These are phyloP conservation scores for Chalaropsis thielavioides DNA, from an alignment of 2,329 filamentous ascomycete species.

Conservation along the genomic window DNA sequence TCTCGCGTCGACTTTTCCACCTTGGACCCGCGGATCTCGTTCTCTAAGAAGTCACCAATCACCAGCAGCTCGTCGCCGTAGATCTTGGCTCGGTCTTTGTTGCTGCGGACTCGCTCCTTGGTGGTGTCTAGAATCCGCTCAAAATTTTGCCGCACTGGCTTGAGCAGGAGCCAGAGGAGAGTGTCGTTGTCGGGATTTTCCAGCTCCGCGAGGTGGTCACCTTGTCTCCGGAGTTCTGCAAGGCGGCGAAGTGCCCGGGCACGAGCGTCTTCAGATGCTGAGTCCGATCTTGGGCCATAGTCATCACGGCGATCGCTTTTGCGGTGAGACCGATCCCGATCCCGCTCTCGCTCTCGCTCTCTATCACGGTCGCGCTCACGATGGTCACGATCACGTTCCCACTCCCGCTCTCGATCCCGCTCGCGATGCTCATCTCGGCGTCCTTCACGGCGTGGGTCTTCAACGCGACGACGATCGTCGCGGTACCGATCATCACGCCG, in stretches of 20 bases:
- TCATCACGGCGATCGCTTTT: constrained; percentile 56
- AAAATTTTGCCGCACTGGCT: constrained; percentile 46
- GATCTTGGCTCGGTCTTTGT: constrained; percentile 45
- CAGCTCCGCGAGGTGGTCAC: constrained; percentile 35
- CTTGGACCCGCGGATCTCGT: constrained; percentile 29
- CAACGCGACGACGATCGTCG: constrained; percentile 20
- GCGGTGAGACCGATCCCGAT: constrained; percentile 35
- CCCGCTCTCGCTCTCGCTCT: constrained; percentile 20
- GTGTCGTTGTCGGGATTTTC: constrained; percentile 32
- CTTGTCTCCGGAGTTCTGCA: constrained; percentile 32
- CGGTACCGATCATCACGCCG: constrained; percentile 17
- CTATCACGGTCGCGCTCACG: constrained; percentile 21
- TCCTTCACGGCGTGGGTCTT: constrained; percentile 22
- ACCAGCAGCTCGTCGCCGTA: constrained; percentile 46
- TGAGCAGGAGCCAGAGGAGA: constrained; percentile 37
- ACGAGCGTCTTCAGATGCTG: constrained; percentile 26
- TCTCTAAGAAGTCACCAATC: constrained; percentile 48
- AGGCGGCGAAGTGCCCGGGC: constrained; percentile 29
- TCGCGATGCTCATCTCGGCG: constrained; percentile 26
- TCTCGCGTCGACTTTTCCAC: constrained; percentile 32
- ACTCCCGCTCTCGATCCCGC: constrained; percentile 21
- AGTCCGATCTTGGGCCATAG: constrained; percentile 31
- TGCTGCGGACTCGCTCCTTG: constrained; percentile 46
- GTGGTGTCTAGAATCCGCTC: constrained; percentile 45
- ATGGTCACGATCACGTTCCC: constrained; percentile 19